A percentile compares a stretch with the other conserved stretches of the same genome.
Conservation (phyloP, 257 asterid genomes). For the Lantana camara region DNA sequence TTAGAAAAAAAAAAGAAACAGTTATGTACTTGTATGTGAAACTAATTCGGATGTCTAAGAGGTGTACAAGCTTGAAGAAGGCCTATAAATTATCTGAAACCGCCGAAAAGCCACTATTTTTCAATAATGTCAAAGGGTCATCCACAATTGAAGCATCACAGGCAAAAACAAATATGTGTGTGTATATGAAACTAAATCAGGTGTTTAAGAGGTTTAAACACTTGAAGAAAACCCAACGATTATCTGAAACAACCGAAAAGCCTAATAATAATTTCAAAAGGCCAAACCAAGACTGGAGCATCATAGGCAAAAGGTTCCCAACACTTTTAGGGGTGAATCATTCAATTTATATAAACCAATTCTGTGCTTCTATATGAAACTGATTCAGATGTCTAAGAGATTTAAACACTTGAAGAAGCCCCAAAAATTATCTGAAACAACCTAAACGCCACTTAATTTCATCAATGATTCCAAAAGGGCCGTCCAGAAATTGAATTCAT, state of each 20-base stretch:
- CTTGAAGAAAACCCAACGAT: too few relatives aligned
- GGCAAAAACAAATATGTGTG: too few relatives aligned
- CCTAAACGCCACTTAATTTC: not conserved
- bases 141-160: too few relatives aligned
- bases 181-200: too few relatives aligned
- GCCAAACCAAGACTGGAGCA: too few relatives aligned
- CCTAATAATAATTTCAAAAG: too few relatives aligned
- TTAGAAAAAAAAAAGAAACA: not conserved
- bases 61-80: not conserved
- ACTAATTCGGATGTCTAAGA: constrained; percentile 6
- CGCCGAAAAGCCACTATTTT: not conserved
- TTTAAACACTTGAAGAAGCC: not conserved
- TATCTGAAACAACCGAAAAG: too few relatives aligned
- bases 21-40: not conserved
- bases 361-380: not conserved
- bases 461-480: constrained; percentile 1
- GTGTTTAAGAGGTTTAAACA: too few relatives aligned
- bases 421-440: not conserved
- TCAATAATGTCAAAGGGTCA: constrained; percentile 4
- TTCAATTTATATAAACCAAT: not conserved
- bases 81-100: constrained; percentile 6
- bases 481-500: constrained; percentile 5
- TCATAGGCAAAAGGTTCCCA: not conserved
- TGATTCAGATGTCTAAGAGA: not conserved
- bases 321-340: not conserved